Evolutionary conservation across 202 grass and related monocot species (phyloP).

Genomic region (Schoenoplectus tabernaemontani): DNA sequence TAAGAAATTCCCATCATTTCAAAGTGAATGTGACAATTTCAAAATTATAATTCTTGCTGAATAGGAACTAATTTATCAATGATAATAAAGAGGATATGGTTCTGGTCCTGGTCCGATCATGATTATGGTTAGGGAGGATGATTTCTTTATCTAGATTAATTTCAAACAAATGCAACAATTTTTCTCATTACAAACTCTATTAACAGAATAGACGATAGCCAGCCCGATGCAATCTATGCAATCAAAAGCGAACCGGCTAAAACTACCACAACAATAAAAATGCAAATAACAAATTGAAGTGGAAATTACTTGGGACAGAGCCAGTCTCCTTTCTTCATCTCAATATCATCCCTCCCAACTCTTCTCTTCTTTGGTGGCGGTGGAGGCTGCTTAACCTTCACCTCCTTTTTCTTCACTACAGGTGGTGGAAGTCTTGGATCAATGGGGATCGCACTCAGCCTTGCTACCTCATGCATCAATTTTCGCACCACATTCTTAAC

Average conservation of each 20-base stretch:
- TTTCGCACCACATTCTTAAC: constrained; percentile 69
- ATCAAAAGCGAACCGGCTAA: not conserved
- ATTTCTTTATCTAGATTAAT: not conserved
- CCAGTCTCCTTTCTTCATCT: constrained; percentile 99
- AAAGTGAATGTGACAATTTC: not conserved
- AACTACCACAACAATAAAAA: not conserved
- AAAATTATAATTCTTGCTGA: not conserved
- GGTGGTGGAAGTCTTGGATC: constrained; percentile 85
- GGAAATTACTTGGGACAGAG: constrained; percentile 81
- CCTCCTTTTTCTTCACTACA: constrained; percentile 55
- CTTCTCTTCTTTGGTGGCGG: constrained; percentile 74
- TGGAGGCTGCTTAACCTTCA: constrained; percentile 80
- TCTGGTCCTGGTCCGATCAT: not conserved
- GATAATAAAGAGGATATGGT: not conserved
- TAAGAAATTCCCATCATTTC: too few relatives aligned
- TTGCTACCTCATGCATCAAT: constrained; percentile 80
- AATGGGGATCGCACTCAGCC: constrained; percentile 65
- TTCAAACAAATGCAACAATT: not conserved
- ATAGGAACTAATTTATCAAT: not conserved
- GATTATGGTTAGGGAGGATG: too few relatives aligned
- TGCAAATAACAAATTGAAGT: not conserved
- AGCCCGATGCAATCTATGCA: not conserved
- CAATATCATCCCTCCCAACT: constrained; percentile 89
- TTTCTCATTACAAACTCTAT: constrained; percentile 22
- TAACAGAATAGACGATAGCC: constrained; percentile 11